These are phyloP conservation scores for Aspergillus sclerotiicarbonarius DNA, from an alignment of 495 filamentous ascomycete species.

Conservation along the genomic window DNA sequence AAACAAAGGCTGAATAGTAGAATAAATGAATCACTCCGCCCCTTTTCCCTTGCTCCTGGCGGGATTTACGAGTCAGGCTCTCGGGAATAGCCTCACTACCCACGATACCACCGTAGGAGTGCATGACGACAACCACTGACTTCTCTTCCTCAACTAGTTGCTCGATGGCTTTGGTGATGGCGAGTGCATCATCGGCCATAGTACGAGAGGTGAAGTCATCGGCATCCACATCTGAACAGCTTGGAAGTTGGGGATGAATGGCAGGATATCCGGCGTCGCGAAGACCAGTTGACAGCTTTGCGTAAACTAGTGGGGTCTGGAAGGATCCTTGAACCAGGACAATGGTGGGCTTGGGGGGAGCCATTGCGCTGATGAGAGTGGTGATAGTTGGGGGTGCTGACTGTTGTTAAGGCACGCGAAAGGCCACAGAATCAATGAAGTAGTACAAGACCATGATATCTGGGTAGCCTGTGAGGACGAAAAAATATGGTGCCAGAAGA, in stretches of 20 bases:
- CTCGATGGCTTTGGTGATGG: slow-evolving; percentile 1
- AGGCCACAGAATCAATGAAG: too few relatives aligned
- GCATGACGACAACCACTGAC: slow-evolving; percentile 6
- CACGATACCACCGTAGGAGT: slow-evolving; percentile 10
- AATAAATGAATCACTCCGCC: slow-evolving; percentile 8
- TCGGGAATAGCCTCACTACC: slow-evolving; percentile 10
- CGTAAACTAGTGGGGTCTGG: slow-evolving; percentile 10
- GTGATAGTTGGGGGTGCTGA: too few relatives aligned
- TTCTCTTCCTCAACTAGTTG: slow-evolving; percentile 5
- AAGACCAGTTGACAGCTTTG: neutral
- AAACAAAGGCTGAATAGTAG: slow-evolving; percentile 6
- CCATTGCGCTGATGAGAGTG: neutral
- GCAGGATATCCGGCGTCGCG: slow-evolving; percentile 1
- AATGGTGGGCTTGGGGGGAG: neutral
- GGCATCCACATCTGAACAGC: slow-evolving; percentile 8
- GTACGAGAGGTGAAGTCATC: slow-evolving; percentile 5
- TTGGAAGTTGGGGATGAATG: slow-evolving; percentile 3
- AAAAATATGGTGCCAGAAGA: too few relatives aligned
- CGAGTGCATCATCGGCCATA: neutral
- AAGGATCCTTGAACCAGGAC: slow-evolving; percentile 10
- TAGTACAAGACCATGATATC: too few relatives aligned
- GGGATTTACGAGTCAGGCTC: neutral
- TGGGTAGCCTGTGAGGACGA: too few relatives aligned
- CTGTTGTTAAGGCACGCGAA: too few relatives aligned
- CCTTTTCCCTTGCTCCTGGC: slow-evolving; percentile 1